Evolutionary conservation across 345 rosid genomes (phyloP).

Genomic region (Salix brachista): DNA sequence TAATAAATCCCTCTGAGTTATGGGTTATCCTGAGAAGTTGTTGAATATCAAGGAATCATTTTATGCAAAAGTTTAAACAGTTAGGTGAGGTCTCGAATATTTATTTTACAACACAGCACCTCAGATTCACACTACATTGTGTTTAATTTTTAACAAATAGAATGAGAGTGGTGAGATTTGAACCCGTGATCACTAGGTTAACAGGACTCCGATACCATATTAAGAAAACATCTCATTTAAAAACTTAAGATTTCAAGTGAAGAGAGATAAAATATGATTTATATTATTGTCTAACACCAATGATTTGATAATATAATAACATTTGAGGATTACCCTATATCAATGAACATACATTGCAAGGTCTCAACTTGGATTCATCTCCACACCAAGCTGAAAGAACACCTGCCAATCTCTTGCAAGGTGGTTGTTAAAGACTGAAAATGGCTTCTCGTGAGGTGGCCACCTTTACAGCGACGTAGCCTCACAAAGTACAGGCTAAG

Average conservation of each 20-base stretch:
- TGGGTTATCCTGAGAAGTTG: neutral
- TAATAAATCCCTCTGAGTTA: neutral
- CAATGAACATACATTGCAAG: neutral
- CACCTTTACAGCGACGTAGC: neutral
- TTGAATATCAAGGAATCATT: too few species aligned
- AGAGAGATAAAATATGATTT: too few species aligned
- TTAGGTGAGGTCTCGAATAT: too few species aligned
- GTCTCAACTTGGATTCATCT: neutral
- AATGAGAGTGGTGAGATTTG: too few species aligned
- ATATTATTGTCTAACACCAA: too few species aligned
- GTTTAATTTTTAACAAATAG: too few species aligned
- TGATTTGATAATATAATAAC: neutral
- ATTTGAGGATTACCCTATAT: neutral
- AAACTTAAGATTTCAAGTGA: too few species aligned
- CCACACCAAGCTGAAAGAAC: neutral
- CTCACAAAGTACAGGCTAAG: neutral
- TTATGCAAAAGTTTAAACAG: too few species aligned
- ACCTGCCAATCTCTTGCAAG: neutral
- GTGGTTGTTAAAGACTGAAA: neutral
- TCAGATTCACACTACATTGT: too few species aligned
- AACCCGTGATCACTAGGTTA: too few species aligned
- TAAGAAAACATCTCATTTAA: too few species aligned
- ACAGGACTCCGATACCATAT: rapidly evolving
- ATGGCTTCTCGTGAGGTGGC: neutral
- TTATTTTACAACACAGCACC: too few species aligned